Base-by-base conservation (phyloP, 805 yeast genomes). In the Candida loeiensis region DNA sequence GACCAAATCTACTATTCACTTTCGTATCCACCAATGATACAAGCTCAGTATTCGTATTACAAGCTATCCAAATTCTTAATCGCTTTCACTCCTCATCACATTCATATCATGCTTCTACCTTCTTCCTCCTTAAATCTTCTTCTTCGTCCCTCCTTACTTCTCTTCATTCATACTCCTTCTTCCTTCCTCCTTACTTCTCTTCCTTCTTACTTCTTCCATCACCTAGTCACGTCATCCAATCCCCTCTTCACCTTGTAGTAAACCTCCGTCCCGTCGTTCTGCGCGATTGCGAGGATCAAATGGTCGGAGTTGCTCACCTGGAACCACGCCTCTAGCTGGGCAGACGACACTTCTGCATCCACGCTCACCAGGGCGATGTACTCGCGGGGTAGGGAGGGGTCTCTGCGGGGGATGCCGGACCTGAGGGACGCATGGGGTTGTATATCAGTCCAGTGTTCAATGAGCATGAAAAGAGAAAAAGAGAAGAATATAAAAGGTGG, bases 361-460 rank as follows among this genome's bases (percentile, higher is more conserved):
- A 39, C 43, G 8, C 15, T 15, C 11, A 28, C 35, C 12, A 17
- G 29, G 3, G 25, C 43, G 11, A 39, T 34, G 27, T 25, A 34
- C 22, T 39, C 43, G 11, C 43, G 27, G 3, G 9, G 37, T 6
- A 9, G 15, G 13, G 20, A 27, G 2, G n/a, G 30, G 9, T 24
- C 27, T 3, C 41, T 15, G 14, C 30, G 26, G 14, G 41, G 41
- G 13, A 34, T 34, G 20, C 43, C 43, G 30, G 28, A 17, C 30
- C 29, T 34, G n/a, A 39, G 32, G 6, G 15, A 15, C 12, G 36
- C 39, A 17, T 34, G 36, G 7, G n/a, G 21, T 12, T 21, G 16
- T 2, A 39, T 39, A 20, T 39, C 36, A 9, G n/a, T 34, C 43
- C 43, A 39, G 30, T 39, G 43, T 21, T 39, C 43, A 15, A 24